Base-by-base conservation (phyloP, 176 grass and related monocot species). In the Saccharum spontaneum region DNA sequence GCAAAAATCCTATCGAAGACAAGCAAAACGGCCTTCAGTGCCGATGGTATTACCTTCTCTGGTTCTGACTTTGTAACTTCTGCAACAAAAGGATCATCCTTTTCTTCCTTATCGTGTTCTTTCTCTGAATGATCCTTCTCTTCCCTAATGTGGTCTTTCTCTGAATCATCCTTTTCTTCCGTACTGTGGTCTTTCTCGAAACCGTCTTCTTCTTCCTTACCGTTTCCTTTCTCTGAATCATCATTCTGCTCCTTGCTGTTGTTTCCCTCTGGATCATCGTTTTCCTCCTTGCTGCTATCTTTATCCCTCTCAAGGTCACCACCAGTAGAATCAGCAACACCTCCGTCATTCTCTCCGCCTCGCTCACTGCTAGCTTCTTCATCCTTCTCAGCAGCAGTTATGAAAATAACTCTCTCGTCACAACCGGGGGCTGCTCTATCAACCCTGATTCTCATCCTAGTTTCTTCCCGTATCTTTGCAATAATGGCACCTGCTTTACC, bases 1-100 rank as follows among this genome's bases (percentile, higher is more conserved):
- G 67, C 87, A 80, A 96, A 88, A 73, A 96, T 93, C 75, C 93
- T 86, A 82, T 94, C 93, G 33, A 92, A 99, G 24, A 99, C 86
- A 88, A 83, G 81, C 52, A 92, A 86, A 48, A 99, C 28, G 7
- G 93, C 97, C 64, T 89, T 89, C 13, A 94, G 68, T 38, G 78
- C 57, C 14, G 76, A 83, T 52, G 97, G 84, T 39, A 71, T 70
- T 44, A 16, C 86, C 81, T 79, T 92, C 64, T 95, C 87, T 4
- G 9, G 48, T 77, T 86, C 93, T 52, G 44, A 57, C 18, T 87
- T 87, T 48, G 72, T 63, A 82, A 45, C 69, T 61, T 88, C 72
- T 54, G 43, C 65, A 49, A 75, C 86, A 75, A 78, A 79, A 3
- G 55, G 26, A 50, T 75, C 77, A 20, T 82, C 83, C 9, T 89